phyloP scores from a whole-genome alignment of 2,329 filamentous ascomycete genomes.

The Botrytis elliptica region DNA sequence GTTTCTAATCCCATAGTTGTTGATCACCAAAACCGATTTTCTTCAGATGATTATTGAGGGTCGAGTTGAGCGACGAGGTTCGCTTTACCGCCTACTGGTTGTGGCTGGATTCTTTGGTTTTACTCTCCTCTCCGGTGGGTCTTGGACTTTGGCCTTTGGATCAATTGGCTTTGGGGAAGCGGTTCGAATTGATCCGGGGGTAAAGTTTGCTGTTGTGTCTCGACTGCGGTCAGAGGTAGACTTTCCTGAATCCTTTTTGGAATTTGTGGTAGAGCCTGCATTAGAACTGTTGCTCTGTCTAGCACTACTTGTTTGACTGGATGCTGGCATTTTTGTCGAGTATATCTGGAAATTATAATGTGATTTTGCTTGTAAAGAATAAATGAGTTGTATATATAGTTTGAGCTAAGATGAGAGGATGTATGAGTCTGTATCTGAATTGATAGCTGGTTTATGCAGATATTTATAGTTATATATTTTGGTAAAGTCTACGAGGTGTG shows the following conservation, averaged over 20 bases:
- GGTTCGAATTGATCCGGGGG: too few species aligned
- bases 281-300: background rate
- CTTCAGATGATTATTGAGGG: background rate
- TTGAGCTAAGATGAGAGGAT: background rate
- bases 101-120: too few species aligned
- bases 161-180: background rate
- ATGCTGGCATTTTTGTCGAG: background rate
- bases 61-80: background rate
- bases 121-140: too few species aligned
- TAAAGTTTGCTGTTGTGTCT: background rate
- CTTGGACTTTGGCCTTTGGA: too few species aligned
- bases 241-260: too few species aligned
- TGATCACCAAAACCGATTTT: background rate
- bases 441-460: background rate
- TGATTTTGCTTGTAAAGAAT: background rate
- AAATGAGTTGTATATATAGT: background rate
- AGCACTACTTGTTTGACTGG: fast-evolving
- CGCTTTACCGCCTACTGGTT: background rate
- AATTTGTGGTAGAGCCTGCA: background rate
- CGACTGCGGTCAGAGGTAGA: background rate
- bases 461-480: background rate
- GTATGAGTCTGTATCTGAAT: background rate
- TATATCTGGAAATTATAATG: background rate
- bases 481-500: background rate
- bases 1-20: background rate